phyloP scores from a whole-genome alignment of 2,329 filamentous ascomycete genomes.

The Nemania diffusa region DNA sequence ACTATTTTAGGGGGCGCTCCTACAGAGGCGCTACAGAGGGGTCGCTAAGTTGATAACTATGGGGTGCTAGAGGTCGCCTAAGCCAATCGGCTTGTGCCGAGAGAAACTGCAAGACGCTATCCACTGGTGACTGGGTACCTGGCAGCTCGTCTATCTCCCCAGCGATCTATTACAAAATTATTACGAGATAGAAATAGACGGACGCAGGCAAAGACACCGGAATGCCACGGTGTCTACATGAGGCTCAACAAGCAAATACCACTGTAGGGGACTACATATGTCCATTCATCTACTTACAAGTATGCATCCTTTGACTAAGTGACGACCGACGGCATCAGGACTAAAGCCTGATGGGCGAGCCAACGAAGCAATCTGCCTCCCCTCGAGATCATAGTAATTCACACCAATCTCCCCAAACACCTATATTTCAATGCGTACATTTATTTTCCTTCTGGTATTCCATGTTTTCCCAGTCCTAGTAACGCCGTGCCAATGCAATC shows the following conservation, averaged over 20 bases:
- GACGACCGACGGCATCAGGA: not conserved
- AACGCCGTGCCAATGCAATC: constrained; percentile 45
- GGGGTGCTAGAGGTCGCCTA: not conserved
- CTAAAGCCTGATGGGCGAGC: not conserved
- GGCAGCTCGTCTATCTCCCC: constrained; percentile 27
- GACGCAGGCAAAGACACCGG: constrained; percentile 7
- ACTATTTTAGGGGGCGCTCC: constrained; percentile 32
- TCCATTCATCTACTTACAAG: not conserved
- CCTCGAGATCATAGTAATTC: not conserved
- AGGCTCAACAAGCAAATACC: constrained; percentile 28
- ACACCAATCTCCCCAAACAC: constrained; percentile 10
- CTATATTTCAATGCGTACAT: constrained; percentile 26
- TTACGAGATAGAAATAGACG: constrained; percentile 32
- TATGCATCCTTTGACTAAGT: not conserved
- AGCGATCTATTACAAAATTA: constrained; percentile 22
- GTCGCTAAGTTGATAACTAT: constrained; percentile 15
- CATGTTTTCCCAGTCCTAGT: constrained; percentile 35
- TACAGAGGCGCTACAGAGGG: not conserved
- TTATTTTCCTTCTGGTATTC: constrained; percentile 40
- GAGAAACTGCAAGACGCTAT: constrained; percentile 22
- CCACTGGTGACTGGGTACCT: constrained; percentile 14
- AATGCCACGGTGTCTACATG: constrained; percentile 25
- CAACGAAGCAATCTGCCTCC: not conserved
- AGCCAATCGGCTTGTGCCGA: constrained; percentile 42
- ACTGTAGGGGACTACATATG: constrained; percentile 26